A percentile compares a stretch with the other conserved stretches of the same genome.
These are phyloP conservation scores for Chytriomyces sp. DNA, from an alignment of 192 early-diverging fungal species.

Conservation along the genomic window DNA sequence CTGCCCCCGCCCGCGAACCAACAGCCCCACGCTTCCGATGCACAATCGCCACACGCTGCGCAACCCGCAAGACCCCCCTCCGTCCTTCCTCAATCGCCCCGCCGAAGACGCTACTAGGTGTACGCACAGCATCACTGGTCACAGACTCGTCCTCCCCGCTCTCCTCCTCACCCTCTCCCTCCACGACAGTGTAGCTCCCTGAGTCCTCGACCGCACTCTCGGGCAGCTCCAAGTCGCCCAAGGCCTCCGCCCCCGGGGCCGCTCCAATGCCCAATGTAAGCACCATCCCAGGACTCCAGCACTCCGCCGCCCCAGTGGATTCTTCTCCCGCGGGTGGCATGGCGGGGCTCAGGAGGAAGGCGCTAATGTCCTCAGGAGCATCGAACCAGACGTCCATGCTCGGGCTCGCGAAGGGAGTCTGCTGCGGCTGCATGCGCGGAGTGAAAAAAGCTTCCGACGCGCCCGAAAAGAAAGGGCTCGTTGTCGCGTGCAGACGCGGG, in stretches of 20 bases:
- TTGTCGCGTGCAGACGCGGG: not conserved
- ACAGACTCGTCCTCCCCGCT: not conserved
- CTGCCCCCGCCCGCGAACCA: not conserved
- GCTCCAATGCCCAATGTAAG: not conserved
- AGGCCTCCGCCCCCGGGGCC: not conserved
- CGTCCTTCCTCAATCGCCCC: not conserved
- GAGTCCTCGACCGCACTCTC: not conserved
- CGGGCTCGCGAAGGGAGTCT: not conserved
- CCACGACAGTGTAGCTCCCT: not conserved
- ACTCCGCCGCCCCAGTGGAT: not conserved
- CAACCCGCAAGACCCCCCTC: too few species aligned
- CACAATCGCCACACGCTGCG: not conserved
- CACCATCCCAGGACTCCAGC: constrained; percentile 18
- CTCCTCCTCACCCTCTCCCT: not conserved
- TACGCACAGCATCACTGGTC: not conserved
- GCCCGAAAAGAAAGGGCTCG: not conserved
- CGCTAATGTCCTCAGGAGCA: constrained; percentile 33
- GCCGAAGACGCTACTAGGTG: not conserved
- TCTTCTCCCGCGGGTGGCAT: constrained; percentile 36
- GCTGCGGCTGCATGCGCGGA: not conserved
- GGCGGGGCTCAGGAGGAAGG: constrained; percentile 17
- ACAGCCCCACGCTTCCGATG: not conserved
- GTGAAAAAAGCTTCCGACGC: constrained; percentile 1
- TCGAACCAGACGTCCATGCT: constrained; percentile 50
- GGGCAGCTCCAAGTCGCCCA: not conserved